Base-by-base conservation (phyloP, 225 moss, liverwort and hornwort species). In the Ulota crispa region DNA sequence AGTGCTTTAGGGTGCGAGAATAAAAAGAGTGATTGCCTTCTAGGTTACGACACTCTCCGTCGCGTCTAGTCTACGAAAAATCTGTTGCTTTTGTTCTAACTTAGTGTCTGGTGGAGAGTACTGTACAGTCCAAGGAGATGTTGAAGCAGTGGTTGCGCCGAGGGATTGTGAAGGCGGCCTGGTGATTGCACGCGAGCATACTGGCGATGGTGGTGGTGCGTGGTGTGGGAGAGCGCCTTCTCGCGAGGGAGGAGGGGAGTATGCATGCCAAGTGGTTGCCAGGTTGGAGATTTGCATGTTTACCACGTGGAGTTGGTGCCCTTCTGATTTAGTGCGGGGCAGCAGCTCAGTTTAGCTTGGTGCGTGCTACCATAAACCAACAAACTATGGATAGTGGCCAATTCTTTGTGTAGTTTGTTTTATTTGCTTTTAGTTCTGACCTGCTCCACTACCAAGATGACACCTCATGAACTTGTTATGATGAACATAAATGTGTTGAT, bases 221-320 rank as follows among this genome's bases (percentile, higher is more conserved):
- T 12, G 43, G 43, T 43, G 43, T 43, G 45, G 15, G 69, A 5
- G 68, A 79, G 42, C 60, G 31, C 70, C 70, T 60, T 31, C 30
- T 60, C 43, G 30, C 42, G 42, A 47, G 11, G 20, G 52, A 72
- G 72, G 47, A 34, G 36, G 31, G 31, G 45, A 3, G 69, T 42
- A 32, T 57, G 72, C 62, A 34, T 15, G 79, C 70, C 47, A 47
- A 45, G 79, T 79, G 24, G 18, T 8, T 72, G 80, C 71, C 71
- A 63, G 62, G 18, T 52, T 72, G 80, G 50, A 45, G 13, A 20
- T 20, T 27, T 72, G 72, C 2, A 52, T 34, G 27, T 36, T 13
- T 19, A 0, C 72, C 80, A 80, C 63, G 80, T 80, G 79, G 69
- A 63, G 16, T 30, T 28, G 15, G 0, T 19, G 19, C 34, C 50